Conservation (phyloP, 1,139 yeast genomes). For the Candida freyschussii region DNA sequence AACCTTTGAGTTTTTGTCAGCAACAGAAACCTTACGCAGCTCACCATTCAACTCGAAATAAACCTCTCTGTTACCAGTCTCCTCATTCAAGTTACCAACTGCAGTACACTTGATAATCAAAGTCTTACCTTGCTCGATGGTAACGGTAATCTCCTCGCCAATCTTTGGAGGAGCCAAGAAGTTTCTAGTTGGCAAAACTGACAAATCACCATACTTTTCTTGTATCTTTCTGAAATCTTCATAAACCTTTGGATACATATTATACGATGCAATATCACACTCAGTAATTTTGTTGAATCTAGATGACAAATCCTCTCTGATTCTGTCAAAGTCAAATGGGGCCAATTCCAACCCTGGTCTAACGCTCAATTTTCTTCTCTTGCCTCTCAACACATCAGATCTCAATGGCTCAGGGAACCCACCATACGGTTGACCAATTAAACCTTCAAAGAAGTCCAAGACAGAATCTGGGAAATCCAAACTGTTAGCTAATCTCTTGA, state of each 20-base stretch:
- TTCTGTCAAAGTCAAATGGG: constrained; percentile 71
- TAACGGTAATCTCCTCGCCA: constrained; percentile 85
- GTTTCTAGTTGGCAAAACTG: constrained; percentile 87
- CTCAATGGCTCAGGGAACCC: constrained; percentile 99
- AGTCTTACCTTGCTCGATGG: constrained; percentile 91
- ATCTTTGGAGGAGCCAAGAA: constrained; percentile 83
- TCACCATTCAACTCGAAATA: constrained; percentile 98
- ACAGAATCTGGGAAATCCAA: constrained; percentile 98
- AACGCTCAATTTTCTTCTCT: constrained; percentile 80
- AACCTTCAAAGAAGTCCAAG: constrained; percentile 96
- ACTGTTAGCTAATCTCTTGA: constrained; percentile 76
- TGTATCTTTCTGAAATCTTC: constrained; percentile 74
- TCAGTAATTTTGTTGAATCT: constrained; percentile 69
- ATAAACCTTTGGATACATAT: constrained; percentile 97
- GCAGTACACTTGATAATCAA: constrained; percentile 90
- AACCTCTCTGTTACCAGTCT: constrained; percentile 91
- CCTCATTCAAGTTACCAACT: constrained; percentile 78
- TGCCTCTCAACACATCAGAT: constrained; percentile 78
- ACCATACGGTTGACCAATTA: constrained; percentile 98
- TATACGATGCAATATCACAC: constrained; percentile 87
- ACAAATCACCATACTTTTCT: constrained; percentile 85
- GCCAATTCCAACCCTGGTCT: constrained; percentile 90
- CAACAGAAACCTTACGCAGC: constrained; percentile 90
- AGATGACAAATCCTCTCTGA: constrained; percentile 65
- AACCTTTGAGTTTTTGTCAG: constrained; percentile 79